Evolutionary conservation across 225 moss, liverwort and hornwort genomes (phyloP).

Genomic region (Sphagnum tenellum): DNA sequence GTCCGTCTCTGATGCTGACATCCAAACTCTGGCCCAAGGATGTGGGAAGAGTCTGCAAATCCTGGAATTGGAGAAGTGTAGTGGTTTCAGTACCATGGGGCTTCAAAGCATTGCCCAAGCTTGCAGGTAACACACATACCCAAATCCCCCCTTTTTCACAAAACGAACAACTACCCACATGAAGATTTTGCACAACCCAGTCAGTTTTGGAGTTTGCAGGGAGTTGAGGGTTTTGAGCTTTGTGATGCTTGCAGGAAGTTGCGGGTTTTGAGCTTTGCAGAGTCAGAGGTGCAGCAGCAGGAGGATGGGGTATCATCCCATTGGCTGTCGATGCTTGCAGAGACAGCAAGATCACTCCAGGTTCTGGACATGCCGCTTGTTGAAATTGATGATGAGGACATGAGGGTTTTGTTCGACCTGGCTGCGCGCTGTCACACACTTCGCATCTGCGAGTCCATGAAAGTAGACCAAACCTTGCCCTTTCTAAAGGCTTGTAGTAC

Average conservation of each 20-base stretch:
- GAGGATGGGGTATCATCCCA: background rate
- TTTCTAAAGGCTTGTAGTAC: conserved; percentile 17
- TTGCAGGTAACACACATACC: conserved; percentile 1
- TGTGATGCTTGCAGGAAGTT: conserved; percentile 10
- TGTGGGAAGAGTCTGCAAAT: conserved; percentile 25
- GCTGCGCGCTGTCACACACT: conserved; percentile 34
- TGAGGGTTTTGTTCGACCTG: conserved; percentile 23
- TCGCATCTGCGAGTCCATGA: conserved; percentile 25
- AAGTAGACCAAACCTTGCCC: conserved; percentile 22
- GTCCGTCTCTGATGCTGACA: conserved; percentile 28
- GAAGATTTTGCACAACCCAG: too few species aligned
- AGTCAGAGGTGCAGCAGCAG: conserved; percentile 14
- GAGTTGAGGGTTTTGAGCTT: too few species aligned
- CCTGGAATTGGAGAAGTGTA: conserved; percentile 45
- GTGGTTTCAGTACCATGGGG: conserved; percentile 35
- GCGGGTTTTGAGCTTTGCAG: conserved; percentile 21
- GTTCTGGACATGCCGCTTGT: conserved; percentile 34
- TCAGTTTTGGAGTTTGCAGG: too few species aligned
- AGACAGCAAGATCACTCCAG: conserved; percentile 21
- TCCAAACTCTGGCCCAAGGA: conserved; percentile 22
- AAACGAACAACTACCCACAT: too few species aligned
- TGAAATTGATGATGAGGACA: conserved; percentile 27
- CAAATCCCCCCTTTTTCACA: too few species aligned
- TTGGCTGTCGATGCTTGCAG: conserved; percentile 29
- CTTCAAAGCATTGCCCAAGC: conserved; percentile 22